Evolutionary conservation across 169 alveolate genomes (phyloP), one percentile per base, ranked within the genome.

Genomic region (Plasmodium reichenowi): DNA sequence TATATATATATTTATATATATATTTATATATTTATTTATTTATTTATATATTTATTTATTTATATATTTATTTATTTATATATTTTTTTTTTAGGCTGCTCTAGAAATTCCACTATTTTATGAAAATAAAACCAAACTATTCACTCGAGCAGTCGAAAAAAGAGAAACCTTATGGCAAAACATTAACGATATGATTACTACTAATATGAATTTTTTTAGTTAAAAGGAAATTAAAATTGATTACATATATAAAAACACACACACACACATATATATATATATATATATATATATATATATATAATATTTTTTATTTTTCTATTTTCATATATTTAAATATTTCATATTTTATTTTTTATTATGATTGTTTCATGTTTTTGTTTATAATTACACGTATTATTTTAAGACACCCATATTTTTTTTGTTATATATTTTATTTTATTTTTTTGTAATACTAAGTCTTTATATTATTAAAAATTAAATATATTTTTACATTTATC

Each of bases 61-160:
- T 59, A 13, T n/a, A n/a, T n/a, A n/a, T n/a, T n/a, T n/a, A n/a
- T n/a, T n/a, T 76, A 6, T 56, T 4, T 24, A 20, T 15, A 5
- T 58, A n/a, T n/a, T 29, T 50, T 26, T 56, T 73, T 1, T 50
- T 38, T 60, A 78, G 89, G 56, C 45, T 17, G 89, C 89, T 12
- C 63, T 78, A 22, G 78, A 78, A 78, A 78, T 72, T n/a, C 78
- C 73, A 50, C 56, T 78, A 29, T 24, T 78, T 15, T 78, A 78
- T 78, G 89, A 78, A 66, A 78, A 78, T 22, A 78, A 78, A 66
- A 66, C 76, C 43, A 78, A 59, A 71, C 89, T 78, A 5, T 78
- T 78, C 20, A 52, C 74, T 5, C 64, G 76, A 70, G 70, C 58
- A 45, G 89, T 78, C 4, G 89, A 78, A 58, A 78, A 78, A 43